Evolutionary conservation across 768 basidiomycete genomes (phyloP), one percentile per base, ranked within the genome.

Genomic region (Psilocybe tampanensis): DNA sequence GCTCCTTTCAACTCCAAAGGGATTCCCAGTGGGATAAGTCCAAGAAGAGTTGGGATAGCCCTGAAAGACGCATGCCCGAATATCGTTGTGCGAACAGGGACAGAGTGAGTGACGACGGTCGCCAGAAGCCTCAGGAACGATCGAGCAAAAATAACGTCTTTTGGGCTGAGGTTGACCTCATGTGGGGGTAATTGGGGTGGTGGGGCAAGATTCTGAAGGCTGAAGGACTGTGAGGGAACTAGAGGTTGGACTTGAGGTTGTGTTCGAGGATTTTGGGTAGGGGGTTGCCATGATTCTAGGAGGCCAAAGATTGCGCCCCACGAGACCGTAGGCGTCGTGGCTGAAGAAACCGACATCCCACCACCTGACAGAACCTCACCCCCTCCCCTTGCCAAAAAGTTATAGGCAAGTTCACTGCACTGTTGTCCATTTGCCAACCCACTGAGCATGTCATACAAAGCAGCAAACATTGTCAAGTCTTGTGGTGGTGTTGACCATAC

Each of bases 1-100:
- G 90, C 85, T 5, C 92, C 94, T 62, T 96, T 96, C 48, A 96
- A 78, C 64, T 95, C 92, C n/a, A 95, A 78, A 1, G 94, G 92
- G n/a, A 95, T 81, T 11, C 87, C 80, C 1, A 92, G 79, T 2
- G 90, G 89, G 47, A 94, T 82, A 29, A 96, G 81, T 0, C 86
- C 83, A 29, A 95, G 80, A 3, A 96, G 76, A 0, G 90, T 90
- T 1, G 87, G 87, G 58, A 96, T 85, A 0, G 92, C 92, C 44
- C 89, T 86, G 73, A 94, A 92, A 23, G 89, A 86, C 1, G 82
- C 80, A 68, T 92, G 89, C 24, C 86, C 82, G 19, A 88, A 82
- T 12, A 96, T 83, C 6, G 91, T 87, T 9, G 86, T 79, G 17
- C 94, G 87, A 2, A 92, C 94, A 3, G 89, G 80, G 8, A 89